Percentiles rank a stretch among this genome's conserved stretches.
Conservation (phyloP, 148 eudicot species). For the Spergularia bocconei region DNA sequence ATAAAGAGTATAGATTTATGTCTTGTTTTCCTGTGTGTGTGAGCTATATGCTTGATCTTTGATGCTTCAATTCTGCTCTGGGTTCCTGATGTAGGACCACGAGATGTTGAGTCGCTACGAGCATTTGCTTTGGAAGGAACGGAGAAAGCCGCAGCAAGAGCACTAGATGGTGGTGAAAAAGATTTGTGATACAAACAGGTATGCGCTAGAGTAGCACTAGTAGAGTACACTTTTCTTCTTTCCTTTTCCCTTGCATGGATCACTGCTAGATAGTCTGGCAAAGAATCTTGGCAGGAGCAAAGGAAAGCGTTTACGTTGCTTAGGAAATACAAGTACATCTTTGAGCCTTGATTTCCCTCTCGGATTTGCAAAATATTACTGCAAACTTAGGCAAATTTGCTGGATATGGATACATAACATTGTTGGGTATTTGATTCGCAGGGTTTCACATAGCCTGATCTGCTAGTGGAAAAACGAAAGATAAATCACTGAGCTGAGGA, state of each 20-base stretch:
- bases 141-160: slow-evolving; percentile 59
- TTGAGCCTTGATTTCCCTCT: background rate
- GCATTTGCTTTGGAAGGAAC: slow-evolving; percentile 71
- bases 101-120: slow-evolving; percentile 70
- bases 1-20: background rate
- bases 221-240: background rate
- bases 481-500: background rate
- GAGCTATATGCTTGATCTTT: background rate
- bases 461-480: background rate
- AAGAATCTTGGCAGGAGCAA: no score
- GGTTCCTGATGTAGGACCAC: slow-evolving; percentile 35
- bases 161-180: slow-evolving; percentile 40
- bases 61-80: slow-evolving; percentile 12
- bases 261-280: no score
- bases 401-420: background rate
- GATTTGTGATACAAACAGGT: slow-evolving; percentile 40
- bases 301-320: no score
- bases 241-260: background rate
- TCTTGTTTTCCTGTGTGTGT: background rate
- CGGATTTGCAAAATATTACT: background rate
- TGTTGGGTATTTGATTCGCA: background rate
- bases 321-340: background rate
- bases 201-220: background rate
- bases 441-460: slow-evolving; percentile 13
- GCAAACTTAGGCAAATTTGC: background rate